Percentiles rank a stretch among this genome's conserved stretches.
These are phyloP conservation scores for Allodekkera sacchari DNA, from an alignment of 805 yeast genomes.

Conservation along the genomic window DNA sequence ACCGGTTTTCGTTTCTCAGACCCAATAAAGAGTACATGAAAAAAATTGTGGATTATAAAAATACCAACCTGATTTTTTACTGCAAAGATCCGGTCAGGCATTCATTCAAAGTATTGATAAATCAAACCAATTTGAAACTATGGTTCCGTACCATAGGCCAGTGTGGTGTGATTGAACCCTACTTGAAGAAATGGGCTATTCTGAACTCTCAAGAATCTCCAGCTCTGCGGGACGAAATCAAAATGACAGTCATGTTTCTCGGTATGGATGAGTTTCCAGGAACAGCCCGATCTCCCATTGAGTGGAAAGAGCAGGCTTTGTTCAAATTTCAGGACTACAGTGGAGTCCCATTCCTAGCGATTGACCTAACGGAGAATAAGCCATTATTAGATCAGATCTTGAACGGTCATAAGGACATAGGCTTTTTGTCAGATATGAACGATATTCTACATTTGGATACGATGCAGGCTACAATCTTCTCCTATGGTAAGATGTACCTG, in stretches of 20 bases:
- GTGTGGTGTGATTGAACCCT: slow-evolving; percentile 4
- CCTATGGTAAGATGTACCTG: slow-evolving; percentile 76
- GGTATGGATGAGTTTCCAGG: slow-evolving; percentile 36
- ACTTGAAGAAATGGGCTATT: slow-evolving; percentile 15
- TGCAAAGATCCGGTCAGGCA: slow-evolving; percentile 2
- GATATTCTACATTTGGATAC: slow-evolving; percentile 18
- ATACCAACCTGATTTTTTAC: slow-evolving; percentile 41
- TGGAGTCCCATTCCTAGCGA: slow-evolving; percentile 59
- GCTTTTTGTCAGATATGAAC: slow-evolving; percentile 6
- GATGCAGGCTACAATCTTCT: slow-evolving; percentile 56
- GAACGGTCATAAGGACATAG: neutral
- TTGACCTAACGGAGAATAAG: slow-evolving; percentile 39
- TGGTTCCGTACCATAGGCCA: neutral
- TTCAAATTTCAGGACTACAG: slow-evolving; percentile 31
- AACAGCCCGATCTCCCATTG: slow-evolving; percentile 1
- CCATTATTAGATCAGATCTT: slow-evolving; percentile 4
- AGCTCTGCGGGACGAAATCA: slow-evolving; percentile 9
- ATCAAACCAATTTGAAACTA: neutral
- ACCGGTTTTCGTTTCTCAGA: slow-evolving; percentile 58
- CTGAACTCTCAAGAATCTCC: slow-evolving; percentile 8
- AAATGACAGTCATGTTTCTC: slow-evolving; percentile 31
- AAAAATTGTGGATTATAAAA: slow-evolving; percentile 4
- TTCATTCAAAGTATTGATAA: neutral
- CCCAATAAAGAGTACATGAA: slow-evolving; percentile 43
- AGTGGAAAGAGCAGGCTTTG: neutral